A percentile compares a stretch with the other conserved stretches of the same genome.
Evolutionary conservation across 352 stramenopile genomes (phyloP).

Genomic region (Phytophthora lateralis): DNA sequence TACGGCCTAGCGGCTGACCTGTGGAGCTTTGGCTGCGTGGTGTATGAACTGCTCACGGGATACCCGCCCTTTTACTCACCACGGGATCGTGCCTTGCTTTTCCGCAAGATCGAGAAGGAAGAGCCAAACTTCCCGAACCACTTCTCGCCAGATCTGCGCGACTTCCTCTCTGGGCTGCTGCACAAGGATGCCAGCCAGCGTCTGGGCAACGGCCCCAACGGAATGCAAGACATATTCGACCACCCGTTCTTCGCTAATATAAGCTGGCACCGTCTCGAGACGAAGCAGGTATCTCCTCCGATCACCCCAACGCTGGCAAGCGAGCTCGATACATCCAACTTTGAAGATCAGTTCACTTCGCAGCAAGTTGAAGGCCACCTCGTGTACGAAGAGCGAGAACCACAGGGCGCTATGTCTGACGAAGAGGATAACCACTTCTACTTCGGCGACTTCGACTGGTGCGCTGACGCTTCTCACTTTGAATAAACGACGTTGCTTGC

Average conservation of each 20-base stretch:
- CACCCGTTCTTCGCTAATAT: slow-evolving; percentile 79
- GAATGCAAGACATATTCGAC: slow-evolving; percentile 75
- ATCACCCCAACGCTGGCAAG: slow-evolving; percentile 53
- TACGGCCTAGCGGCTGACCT: slow-evolving; percentile 82
- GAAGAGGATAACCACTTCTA: slow-evolving; percentile 42
- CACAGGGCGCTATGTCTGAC: slow-evolving; percentile 24
- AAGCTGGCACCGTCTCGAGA: slow-evolving; percentile 78
- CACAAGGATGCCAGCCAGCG: slow-evolving; percentile 66
- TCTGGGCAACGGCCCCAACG: slow-evolving; percentile 55
- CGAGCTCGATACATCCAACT: slow-evolving; percentile 71
- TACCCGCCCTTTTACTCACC: slow-evolving; percentile 94
- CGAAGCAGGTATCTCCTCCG: slow-evolving; percentile 74
- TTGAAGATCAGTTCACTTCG: slow-evolving; percentile 76
- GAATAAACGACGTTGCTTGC: slow-evolving; percentile 16
- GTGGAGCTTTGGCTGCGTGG: slow-evolving; percentile 91
- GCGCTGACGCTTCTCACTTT: slow-evolving; percentile 55
- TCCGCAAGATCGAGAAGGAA: slow-evolving; percentile 95
- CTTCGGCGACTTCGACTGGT: slow-evolving; percentile 85
- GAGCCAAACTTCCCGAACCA: slow-evolving; percentile 93
- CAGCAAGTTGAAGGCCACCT: slow-evolving; percentile 69
- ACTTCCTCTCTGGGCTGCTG: slow-evolving; percentile 65
- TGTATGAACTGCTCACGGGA: slow-evolving; percentile 85
- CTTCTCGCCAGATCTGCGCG: slow-evolving; percentile 69
- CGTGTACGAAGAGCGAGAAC: slow-evolving; percentile 59
- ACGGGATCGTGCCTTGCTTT: slow-evolving; percentile 91